These are phyloP conservation scores for Candida andamanensis DNA, from an alignment of 805 yeast species.

Conservation along the genomic window DNA sequence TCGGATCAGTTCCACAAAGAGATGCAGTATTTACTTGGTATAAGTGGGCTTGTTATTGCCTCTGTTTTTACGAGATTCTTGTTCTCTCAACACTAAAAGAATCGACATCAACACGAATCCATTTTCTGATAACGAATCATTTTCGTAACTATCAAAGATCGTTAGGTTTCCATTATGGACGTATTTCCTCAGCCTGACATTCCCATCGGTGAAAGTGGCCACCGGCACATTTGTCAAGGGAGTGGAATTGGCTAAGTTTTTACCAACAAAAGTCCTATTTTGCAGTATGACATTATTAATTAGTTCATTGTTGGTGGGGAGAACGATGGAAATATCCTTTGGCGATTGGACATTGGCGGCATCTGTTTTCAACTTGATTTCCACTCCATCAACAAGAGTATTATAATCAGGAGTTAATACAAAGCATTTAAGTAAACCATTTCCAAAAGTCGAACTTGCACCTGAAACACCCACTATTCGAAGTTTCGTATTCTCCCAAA, in stretches of 20 bases:
- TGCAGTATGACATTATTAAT: slow-evolving; percentile 2
- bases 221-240: slow-evolving; percentile 21
- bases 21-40: slow-evolving; percentile 2
- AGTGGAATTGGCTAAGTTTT: slow-evolving; percentile 3
- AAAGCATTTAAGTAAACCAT: slow-evolving; percentile 21
- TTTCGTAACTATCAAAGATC: slow-evolving; percentile 11
- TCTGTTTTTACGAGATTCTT: slow-evolving; percentile 28
- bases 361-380: neutral
- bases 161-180: slow-evolving; percentile 19
- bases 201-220: slow-evolving; percentile 23
- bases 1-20: too few relatives aligned
- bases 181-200: slow-evolving; percentile 15
- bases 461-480: slow-evolving; percentile 30
- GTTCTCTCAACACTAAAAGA: slow-evolving; percentile 26
- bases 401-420: slow-evolving; percentile 16
- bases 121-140: slow-evolving; percentile 11
- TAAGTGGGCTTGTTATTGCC: slow-evolving; percentile 24
- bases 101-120: slow-evolving; percentile 20
- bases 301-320: slow-evolving; percentile 1
- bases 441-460: slow-evolving; percentile 31
- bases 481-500: slow-evolving; percentile 22
- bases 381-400: slow-evolving; percentile 19
- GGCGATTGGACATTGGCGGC: slow-evolving; percentile 1
- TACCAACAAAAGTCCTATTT: slow-evolving; percentile 1
- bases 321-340: slow-evolving; percentile 11